Conservation (phyloP, 441 rosid species). For the Jatropha podagrica region DNA sequence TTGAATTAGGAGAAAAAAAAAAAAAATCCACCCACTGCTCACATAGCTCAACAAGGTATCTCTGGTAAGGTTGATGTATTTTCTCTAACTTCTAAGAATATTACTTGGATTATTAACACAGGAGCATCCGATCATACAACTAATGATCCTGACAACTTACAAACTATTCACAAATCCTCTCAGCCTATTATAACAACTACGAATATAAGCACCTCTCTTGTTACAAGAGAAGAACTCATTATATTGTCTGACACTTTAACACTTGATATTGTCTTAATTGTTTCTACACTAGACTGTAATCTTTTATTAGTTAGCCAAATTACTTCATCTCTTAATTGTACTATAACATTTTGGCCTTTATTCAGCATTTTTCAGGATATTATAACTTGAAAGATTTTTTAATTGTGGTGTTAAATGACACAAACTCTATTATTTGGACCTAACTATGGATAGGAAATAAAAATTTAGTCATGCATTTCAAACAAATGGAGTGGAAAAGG, state of each 20-base stretch:
- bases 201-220: neutral
- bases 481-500: neutral
- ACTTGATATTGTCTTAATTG: neutral
- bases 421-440: neutral
- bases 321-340: neutral
- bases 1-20: too few relatives aligned
- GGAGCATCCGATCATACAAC: too few relatives aligned
- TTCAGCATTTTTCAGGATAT: neutral
- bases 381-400: constrained; percentile 2
- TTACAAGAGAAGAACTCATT: neutral
- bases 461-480: neutral
- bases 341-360: neutral
- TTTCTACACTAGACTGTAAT: neutral
- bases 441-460: neutral
- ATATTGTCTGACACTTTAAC: neutral
- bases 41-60: too few relatives aligned
- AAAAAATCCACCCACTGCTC: too few relatives aligned
- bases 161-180: neutral
- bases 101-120: too few relatives aligned
- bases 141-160: neutral
- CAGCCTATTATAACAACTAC: neutral
- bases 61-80: too few relatives aligned
- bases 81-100: too few relatives aligned
- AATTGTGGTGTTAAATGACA: neutral
- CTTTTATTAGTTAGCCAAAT: neutral